Evolutionary conservation across 2,329 filamentous ascomycete genomes (phyloP).

Genomic region (Scytalidium lignicola): DNA sequence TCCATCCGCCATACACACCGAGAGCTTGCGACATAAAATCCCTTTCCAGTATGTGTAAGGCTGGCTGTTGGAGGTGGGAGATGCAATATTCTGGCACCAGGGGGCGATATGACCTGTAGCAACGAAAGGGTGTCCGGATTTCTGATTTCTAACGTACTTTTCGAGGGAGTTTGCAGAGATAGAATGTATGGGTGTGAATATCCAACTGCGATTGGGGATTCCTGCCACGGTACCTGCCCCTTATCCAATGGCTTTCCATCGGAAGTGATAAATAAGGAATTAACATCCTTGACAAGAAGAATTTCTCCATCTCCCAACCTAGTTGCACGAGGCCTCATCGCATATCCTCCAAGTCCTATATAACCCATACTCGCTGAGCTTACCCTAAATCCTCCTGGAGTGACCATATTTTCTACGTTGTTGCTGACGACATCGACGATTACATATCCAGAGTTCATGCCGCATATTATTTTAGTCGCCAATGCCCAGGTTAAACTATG

Average conservation of each 20-base stretch:
- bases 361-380: constrained; percentile 93
- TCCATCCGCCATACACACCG: constrained; percentile 95
- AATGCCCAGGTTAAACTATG: constrained; percentile 89
- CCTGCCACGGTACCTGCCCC: constrained; percentile 86
- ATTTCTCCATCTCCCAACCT: constrained; percentile 78
- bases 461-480: constrained; percentile 80
- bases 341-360: constrained; percentile 88
- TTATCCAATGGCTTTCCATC: constrained; percentile 77
- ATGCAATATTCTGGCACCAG: constrained; percentile 78
- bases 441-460: constrained; percentile 87
- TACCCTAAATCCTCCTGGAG: constrained; percentile 68
- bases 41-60: constrained; percentile 92
- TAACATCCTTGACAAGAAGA: constrained; percentile 91
- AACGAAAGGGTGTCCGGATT: constrained; percentile 91
- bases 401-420: constrained; percentile 71
- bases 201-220: constrained; percentile 82
- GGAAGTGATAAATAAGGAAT: constrained; percentile 85
- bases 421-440: constrained; percentile 78
- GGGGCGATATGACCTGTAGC: constrained; percentile 77
- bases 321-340: constrained; percentile 83
- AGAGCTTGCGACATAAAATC: constrained; percentile 89
- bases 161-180: constrained; percentile 75
- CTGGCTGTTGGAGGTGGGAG: constrained; percentile 91
- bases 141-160: constrained; percentile 81
- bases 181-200: constrained; percentile 97